Conservation (phyloP, 768 basidiomycete species). For the Termitomyces titanicus region DNA sequence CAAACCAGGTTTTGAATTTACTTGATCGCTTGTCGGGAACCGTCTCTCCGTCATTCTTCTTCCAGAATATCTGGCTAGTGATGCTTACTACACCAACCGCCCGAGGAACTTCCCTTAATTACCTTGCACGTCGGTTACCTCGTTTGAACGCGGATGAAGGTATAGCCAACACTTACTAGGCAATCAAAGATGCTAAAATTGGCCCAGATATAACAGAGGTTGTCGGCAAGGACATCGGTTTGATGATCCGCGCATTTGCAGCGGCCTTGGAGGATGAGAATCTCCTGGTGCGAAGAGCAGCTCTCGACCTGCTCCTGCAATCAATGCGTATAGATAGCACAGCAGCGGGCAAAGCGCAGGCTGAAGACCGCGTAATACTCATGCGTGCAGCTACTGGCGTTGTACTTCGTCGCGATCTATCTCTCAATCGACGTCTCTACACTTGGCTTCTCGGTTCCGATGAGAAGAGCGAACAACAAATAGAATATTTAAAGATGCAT, state of each 20-base stretch:
- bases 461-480: slow-evolving; percentile 73
- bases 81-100: slow-evolving; percentile 87
- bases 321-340: slow-evolving; percentile 71
- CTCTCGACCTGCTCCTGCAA: slow-evolving; percentile 80
- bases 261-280: slow-evolving; percentile 93
- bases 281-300: slow-evolving; percentile 81
- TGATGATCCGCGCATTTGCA: slow-evolving; percentile 92
- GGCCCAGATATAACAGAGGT: slow-evolving; percentile 59
- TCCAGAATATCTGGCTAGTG: slow-evolving; percentile 92
- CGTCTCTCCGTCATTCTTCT: slow-evolving; percentile 85
- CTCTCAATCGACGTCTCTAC: slow-evolving; percentile 89
- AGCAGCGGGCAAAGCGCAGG: slow-evolving; percentile 63
- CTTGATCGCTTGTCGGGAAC: slow-evolving; percentile 81
- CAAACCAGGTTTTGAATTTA: slow-evolving; percentile 64
- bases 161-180: slow-evolving; percentile 19
- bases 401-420: slow-evolving; percentile 88
- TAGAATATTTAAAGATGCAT: slow-evolving; percentile 64
- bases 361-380: slow-evolving; percentile 75
- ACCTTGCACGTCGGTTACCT: slow-evolving; percentile 79
- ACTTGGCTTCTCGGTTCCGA: slow-evolving; percentile 88
- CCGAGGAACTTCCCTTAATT: slow-evolving; percentile 84
- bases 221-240: slow-evolving; percentile 82
- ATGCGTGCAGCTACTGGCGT: slow-evolving; percentile 86
- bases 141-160: slow-evolving; percentile 68
- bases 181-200: neutral